Base-by-base conservation (phyloP, 306 rosid genomes). In the Potentilla sterilis region DNA sequence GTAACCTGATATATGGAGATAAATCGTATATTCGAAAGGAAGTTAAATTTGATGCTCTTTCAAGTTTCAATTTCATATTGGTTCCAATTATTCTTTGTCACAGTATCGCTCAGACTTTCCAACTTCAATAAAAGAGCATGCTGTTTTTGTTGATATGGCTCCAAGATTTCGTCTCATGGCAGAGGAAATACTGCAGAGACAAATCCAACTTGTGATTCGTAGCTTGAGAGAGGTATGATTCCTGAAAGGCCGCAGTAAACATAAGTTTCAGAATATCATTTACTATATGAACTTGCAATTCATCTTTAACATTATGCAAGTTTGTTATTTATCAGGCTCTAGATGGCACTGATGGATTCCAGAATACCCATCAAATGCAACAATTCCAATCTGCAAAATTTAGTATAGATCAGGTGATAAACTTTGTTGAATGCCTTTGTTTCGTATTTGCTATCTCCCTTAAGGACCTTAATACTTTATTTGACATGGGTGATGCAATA, bases 71-170 rank as follows among this genome's bases (percentile, higher is more conserved):
- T n/a, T 49, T 82, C 63, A 42, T 46, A 47, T 65, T 72, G 76
- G 74, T 82, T 83, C 47, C 63, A 42, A 77, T 63, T 70, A 70
- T 47, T 58, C 46, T 79, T 70, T 75, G 74, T 79, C 80, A 65
- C 92, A 95, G 98, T 95, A 92, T 85, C 89, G 97, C 48, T 54
- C 87, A 57, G 89, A 90, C 77, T 92, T 95, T 85, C 98, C 97
- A 57, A 84, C 82, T 79, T 87, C 90, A 64, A 83, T 95, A 65
- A 95, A 89, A 86, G 98, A 95, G 78, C 96, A 90, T 81, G 89
- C 93, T 76, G 83, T 92, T 42, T 95, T 95, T 85, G 89, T 88
- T 79, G 98, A 95, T 86, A 82, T 95, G 88, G 96, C 96, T 78
- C 98, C 96, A 59, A 89, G 97, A 75, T 92, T 92, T 83, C 97